These are phyloP conservation scores for Viola pubescens DNA, from an alignment of 441 rosid genomes.

Conservation along the genomic window DNA sequence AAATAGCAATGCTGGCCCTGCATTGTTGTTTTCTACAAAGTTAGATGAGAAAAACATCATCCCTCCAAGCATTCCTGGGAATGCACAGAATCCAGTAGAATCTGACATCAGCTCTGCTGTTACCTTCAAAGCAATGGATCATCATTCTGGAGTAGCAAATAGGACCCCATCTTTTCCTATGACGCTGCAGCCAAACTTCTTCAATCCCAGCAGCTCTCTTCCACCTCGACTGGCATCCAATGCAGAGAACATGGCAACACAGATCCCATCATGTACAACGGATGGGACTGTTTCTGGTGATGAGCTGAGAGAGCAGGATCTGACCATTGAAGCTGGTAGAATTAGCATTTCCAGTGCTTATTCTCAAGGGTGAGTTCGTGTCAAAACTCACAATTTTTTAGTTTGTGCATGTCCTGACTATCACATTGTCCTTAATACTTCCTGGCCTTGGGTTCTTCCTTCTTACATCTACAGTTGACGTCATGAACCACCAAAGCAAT, in stretches of 20 bases:
- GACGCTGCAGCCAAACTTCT: slow-evolving; percentile 52
- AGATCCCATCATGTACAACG: slow-evolving; percentile 19
- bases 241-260: slow-evolving; percentile 24
- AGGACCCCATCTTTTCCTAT: slow-evolving; percentile 44
- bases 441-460: not conserved
- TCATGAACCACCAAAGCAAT: not conserved
- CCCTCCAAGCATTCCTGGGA: slow-evolving; percentile 33
- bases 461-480: not conserved
- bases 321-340: slow-evolving; percentile 59
- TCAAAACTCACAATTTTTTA: not conserved
- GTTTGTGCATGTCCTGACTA: not conserved
- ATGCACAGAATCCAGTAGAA: slow-evolving; percentile 33
- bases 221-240: slow-evolving; percentile 33
- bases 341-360: slow-evolving; percentile 73
- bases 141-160: slow-evolving; percentile 23
- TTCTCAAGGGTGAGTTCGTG: slow-evolving; percentile 63
- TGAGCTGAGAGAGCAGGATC: slow-evolving; percentile 44
- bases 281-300: slow-evolving; percentile 28
- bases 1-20: slow-evolving; percentile 27
- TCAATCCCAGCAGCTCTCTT: slow-evolving; percentile 35
- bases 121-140: slow-evolving; percentile 32
- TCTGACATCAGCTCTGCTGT: slow-evolving; percentile 30
- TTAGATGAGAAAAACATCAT: slow-evolving; percentile 47
- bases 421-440: not conserved
- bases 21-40: slow-evolving; percentile 40